Evolutionary conservation across 441 rosid genomes (phyloP).

Genomic region (Pelargonium citronellum): DNA sequence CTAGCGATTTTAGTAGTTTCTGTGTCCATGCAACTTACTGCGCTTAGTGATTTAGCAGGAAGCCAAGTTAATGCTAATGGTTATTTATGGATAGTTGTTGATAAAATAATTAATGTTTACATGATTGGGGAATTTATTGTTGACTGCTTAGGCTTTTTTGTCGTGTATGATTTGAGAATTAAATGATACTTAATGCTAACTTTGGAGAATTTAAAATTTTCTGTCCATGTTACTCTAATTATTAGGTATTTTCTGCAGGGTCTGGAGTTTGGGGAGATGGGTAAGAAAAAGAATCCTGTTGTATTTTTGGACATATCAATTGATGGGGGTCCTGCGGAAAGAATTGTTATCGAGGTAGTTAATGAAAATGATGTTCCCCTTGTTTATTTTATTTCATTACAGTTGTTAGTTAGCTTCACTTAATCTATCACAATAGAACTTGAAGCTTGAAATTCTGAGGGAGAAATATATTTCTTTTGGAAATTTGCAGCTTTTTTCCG

Average conservation of each 20-base stretch:
- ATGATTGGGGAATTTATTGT: not conserved
- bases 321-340: slow-evolving; percentile 62
- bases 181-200: not conserved
- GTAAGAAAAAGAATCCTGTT: slow-evolving; percentile 65
- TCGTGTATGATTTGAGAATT: not conserved
- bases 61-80: too few species aligned
- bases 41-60: too few species aligned
- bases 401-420: not conserved
- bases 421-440: slow-evolving; percentile 2
- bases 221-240: slow-evolving; percentile 8
- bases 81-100: not conserved
- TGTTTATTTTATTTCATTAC: not conserved
- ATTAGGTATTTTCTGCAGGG: not conserved
- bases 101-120: not conserved
- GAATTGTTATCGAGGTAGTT: slow-evolving; percentile 74
- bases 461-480: slow-evolving; percentile 9
- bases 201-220: not conserved
- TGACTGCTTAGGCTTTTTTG: not conserved
- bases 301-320: slow-evolving; percentile 74
- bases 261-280: slow-evolving; percentile 41
- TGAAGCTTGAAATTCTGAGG: not conserved
- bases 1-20: too few species aligned
- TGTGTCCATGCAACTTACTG: too few species aligned
- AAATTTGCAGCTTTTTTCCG: slow-evolving; percentile 68
- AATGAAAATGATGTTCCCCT: not conserved